These are phyloP conservation scores for Paracamarosporium sp. DNA, from an alignment of 2,329 filamentous ascomycete genomes.

Conservation along the genomic window DNA sequence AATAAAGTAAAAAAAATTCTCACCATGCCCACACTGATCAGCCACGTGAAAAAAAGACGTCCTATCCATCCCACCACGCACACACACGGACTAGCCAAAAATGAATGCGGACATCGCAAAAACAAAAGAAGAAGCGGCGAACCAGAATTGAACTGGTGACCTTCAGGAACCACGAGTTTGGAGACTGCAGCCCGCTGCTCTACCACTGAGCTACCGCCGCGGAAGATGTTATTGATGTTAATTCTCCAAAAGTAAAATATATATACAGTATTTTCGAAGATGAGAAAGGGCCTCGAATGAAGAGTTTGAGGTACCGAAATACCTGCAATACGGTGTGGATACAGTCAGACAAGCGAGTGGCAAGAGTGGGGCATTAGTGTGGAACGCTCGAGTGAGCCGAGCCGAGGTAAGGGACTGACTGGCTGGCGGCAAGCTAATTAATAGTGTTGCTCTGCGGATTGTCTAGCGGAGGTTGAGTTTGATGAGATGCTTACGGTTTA, in stretches of 20 bases:
- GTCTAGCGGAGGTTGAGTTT: too few species aligned
- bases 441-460: too few species aligned
- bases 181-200: constrained; percentile 12
- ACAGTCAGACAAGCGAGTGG: too few species aligned
- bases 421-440: not conserved
- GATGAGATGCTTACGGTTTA: not conserved
- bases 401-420: not conserved
- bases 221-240: not conserved
- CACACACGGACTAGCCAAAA: too few species aligned
- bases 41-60: not conserved
- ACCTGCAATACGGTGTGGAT: too few species aligned
- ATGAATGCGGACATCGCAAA: not conserved
- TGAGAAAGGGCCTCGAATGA: not conserved
- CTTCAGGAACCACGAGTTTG: constrained; percentile 7
- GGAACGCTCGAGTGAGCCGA: not conserved
- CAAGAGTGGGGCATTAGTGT: not conserved
- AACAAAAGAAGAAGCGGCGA: constrained; percentile 2
- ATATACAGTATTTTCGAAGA: not conserved
- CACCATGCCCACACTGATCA: too few species aligned
- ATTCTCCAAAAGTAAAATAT: not conserved
- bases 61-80: too few species aligned
- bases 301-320: too few species aligned
- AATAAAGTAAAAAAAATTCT: too few species aligned
- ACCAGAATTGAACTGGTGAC: constrained; percentile 17
- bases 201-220: constrained; percentile 15